phyloP scores from a whole-genome alignment of 139 green algal species.

The Tetraselmis striata region DNA sequence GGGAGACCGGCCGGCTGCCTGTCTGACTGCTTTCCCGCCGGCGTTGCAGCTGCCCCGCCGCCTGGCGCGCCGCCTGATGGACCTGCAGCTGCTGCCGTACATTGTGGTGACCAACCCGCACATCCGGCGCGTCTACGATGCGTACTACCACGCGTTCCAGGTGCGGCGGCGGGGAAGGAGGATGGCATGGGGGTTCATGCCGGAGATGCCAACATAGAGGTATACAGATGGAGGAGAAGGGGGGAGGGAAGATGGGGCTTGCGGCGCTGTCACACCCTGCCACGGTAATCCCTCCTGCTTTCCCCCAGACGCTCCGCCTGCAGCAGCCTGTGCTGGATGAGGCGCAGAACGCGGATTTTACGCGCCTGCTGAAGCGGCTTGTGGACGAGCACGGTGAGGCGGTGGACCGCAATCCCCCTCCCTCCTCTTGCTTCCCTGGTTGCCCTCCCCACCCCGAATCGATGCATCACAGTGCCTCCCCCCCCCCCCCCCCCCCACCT shows the following conservation, averaged over 20 bases:
- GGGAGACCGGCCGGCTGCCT: no score
- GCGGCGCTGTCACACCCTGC: no score
- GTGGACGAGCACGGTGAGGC: conserved; percentile 73
- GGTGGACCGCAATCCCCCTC: not conserved
- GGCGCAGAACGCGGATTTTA: conserved; percentile 67
- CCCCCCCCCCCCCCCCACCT: no score
- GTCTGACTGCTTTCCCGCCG: not conserved
- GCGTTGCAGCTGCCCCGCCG: conserved; percentile 68
- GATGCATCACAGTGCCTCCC: no score
- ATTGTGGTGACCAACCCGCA: conserved; percentile 88
- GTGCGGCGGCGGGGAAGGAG: not conserved
- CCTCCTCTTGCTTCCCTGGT: no score
- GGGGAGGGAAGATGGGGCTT: no score
- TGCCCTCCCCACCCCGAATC: no score
- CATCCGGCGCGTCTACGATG: conserved; percentile 76
- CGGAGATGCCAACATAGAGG: not conserved
- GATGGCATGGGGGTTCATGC: not conserved
- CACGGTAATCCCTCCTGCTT: no score
- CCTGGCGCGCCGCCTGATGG: conserved; percentile 74
- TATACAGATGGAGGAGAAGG: no score
- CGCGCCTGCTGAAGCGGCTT: conserved; percentile 61
- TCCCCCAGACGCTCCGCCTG: conserved; percentile 40
- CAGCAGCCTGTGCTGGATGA: conserved; percentile 35
- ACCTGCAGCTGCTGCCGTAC: conserved; percentile 82
- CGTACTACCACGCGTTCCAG: conserved; percentile 71